Base-by-base conservation (phyloP, 306 rosid species). In the Dalbergia oliveri region DNA sequence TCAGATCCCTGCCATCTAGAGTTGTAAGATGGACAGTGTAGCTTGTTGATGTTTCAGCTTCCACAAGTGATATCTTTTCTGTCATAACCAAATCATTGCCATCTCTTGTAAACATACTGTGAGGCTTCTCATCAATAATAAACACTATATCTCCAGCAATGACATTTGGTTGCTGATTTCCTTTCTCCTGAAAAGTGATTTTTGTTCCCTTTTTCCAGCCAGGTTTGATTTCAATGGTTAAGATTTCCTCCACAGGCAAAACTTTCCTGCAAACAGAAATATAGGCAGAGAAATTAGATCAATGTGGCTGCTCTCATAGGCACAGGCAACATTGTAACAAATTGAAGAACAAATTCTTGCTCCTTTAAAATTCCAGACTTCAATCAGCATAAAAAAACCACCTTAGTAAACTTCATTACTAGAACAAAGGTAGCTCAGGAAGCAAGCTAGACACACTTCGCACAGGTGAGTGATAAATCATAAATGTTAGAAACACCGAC, bases 141-240 rank as follows among this genome's bases (percentile, higher is more conserved):
- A 94, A 94, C 41, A 90, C 88, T 12, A 94, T 86, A 84, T 94
- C 97, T 3, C 97, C 91, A 9, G 98, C 89, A 33, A 88, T 84
- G 12, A 91, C 80, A 72, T 90, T 86, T 62, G 87, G 94, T 18
- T 86, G 92, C 84, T 91, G 92, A 47, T 92, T 87, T 58, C 98
- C 97, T 80, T 91, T 94, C 87, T 91, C 97, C 0, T 89, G 94
- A 86, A 92, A 94, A 3, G 98, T 94, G 69, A 94, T 87, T 69
- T 94, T 94, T 11, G 98, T 94, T 60, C 98, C 98, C 80, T 92
- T 94, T 76, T 94, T 92, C 98, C 98, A 94, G 16, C 98, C 98
- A 1, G 98, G 98, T 81, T 92, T 92, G 78, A 94, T 76, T 57
- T 89, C 95, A n/a, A 94, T 89, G 62, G 87, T 91, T 56, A 94